These are phyloP conservation scores for Elsinoe perseae DNA, from an alignment of 2,329 filamentous ascomycete genomes.

Conservation along the genomic window DNA sequence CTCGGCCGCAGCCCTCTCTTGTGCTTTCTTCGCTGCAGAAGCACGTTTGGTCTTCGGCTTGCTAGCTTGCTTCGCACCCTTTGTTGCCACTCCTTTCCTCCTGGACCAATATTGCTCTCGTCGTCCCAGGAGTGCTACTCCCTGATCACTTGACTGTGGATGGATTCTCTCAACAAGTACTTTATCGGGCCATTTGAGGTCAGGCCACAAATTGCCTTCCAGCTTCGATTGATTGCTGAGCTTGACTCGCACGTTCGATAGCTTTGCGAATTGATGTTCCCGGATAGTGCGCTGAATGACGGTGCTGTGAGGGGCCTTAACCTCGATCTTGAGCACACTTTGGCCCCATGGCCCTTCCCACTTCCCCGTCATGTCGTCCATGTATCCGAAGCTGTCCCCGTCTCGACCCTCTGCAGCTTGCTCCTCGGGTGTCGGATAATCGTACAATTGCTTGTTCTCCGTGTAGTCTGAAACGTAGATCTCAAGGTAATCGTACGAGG, in stretches of 20 bases:
- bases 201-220: conserved; percentile 64
- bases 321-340: conserved; percentile 61
- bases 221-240: conserved; percentile 48
- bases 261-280: conserved; percentile 53
- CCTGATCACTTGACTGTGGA: conserved; percentile 29
- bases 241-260: conserved; percentile 69
- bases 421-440: conserved; percentile 41
- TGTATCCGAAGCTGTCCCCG: conserved; percentile 53
- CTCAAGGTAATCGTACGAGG: conserved; percentile 39
- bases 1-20: conserved; percentile 28
- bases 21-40: conserved; percentile 28
- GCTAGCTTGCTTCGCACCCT: conserved; percentile 15
- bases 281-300: conserved; percentile 51
- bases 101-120: conserved; percentile 52
- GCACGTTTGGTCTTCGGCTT: conserved; percentile 28
- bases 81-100: conserved; percentile 27
- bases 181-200: conserved; percentile 45
- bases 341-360: conserved; percentile 73
- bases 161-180: conserved; percentile 45
- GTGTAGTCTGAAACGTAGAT: conserved; percentile 83
- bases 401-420: conserved; percentile 33
- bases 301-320: conserved; percentile 60
- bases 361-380: conserved; percentile 27
- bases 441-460: conserved; percentile 55
- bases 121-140: conserved; percentile 53